phyloP scores from a whole-genome alignment of 257 asterid species.

The Salvia miltiorrhiza region DNA sequence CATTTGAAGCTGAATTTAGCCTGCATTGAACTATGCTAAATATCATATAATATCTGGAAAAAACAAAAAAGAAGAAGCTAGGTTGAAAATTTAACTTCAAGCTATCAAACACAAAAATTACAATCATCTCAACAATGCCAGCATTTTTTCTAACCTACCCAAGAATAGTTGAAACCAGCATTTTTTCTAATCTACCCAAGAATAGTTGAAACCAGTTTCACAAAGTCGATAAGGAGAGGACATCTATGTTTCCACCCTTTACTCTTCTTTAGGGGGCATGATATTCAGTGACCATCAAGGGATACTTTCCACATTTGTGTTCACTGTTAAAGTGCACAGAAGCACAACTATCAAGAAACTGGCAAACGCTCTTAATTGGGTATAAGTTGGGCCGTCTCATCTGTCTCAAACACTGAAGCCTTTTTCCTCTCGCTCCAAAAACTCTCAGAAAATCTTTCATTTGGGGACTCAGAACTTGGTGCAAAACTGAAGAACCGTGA shows the following conservation, averaged over 20 bases:
- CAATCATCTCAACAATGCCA: not conserved
- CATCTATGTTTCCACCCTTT: not conserved
- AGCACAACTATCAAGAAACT: constrained; percentile 8
- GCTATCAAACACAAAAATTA: not conserved
- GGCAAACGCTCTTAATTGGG: not conserved
- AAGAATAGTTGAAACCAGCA: not conserved
- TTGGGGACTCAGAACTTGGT: not conserved
- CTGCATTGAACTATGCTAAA: constrained; percentile 43
- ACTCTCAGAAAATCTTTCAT: not conserved
- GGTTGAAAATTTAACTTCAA: not conserved
- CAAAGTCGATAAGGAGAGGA: not conserved
- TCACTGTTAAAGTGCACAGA: not conserved
- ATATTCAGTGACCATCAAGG: not conserved
- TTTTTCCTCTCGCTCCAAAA: not conserved
- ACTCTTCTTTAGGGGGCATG: not conserved
- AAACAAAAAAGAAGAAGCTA: not conserved
- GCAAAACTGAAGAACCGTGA: not conserved
- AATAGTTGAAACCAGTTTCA: not conserved
- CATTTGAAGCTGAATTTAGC: constrained; percentile 35
- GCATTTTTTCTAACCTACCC: not conserved
- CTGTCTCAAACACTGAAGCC: not conserved
- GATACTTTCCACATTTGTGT: not conserved
- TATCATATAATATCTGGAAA: constrained; percentile 17
- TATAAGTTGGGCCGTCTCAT: not conserved
- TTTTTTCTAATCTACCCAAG: not conserved